These are phyloP conservation scores for Penicillium sp. DNA, from an alignment of 2,329 filamentous ascomycete species.

Conservation along the genomic window DNA sequence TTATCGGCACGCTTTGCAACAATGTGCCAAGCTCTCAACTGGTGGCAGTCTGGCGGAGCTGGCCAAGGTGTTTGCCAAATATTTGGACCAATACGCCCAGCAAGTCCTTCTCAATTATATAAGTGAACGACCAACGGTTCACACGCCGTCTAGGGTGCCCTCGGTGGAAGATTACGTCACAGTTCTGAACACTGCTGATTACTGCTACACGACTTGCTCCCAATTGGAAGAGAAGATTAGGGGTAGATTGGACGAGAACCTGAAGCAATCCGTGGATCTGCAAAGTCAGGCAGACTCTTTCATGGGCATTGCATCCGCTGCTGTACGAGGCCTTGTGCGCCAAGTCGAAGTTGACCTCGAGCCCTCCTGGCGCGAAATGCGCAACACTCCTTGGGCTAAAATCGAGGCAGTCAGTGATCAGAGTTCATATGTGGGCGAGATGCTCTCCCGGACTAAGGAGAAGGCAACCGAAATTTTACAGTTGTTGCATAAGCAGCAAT, in stretches of 20 bases:
- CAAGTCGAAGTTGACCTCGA: conserved; percentile 81
- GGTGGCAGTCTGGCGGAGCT: conserved; percentile 82
- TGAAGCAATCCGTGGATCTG: conserved; percentile 74
- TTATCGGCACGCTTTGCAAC: conserved; percentile 86
- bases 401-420: conserved; percentile 93
- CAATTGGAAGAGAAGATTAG: conserved; percentile 95
- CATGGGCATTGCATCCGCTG: conserved; percentile 86
- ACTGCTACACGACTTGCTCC: conserved; percentile 89
- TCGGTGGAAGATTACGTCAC: conserved; percentile 72
- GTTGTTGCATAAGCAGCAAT: conserved; percentile 83
- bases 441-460: conserved; percentile 69
- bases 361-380: conserved; percentile 92
- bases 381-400: conserved; percentile 89
- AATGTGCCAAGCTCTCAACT: conserved; percentile 94
- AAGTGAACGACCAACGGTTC: conserved; percentile 56
- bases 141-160: conserved; percentile 52
- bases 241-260: conserved; percentile 76
- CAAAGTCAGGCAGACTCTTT: conserved; percentile 93
- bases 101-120: conserved; percentile 78
- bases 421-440: conserved; percentile 82
- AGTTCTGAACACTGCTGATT: conserved; percentile 94
- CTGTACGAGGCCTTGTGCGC: conserved; percentile 78
- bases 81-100: conserved; percentile 92
- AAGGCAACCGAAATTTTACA: conserved; percentile 72
- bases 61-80: conserved; percentile 81